phyloP scores from a whole-genome alignment of 371 early-diverging fungal species.

The Mucor mucedo region DNA sequence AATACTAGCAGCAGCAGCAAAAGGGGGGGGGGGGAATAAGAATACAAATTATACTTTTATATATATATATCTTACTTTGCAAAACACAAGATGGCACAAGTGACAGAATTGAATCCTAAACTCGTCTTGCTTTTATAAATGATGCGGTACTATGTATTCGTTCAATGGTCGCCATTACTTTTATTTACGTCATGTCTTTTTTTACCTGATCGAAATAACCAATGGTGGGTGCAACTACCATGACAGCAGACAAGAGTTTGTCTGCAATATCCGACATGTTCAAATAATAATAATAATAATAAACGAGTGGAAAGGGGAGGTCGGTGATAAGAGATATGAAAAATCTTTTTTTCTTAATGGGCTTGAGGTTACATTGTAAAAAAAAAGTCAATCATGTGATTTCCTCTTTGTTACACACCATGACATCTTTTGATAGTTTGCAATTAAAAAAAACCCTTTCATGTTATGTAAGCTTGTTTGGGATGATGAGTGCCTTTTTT shows the following conservation, averaged over 20 bases:
- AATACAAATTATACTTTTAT: neutral
- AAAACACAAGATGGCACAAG: conserved; percentile 45
- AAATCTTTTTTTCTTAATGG: too few relatives aligned
- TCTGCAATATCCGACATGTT: conserved; percentile 25
- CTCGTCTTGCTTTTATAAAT: conserved; percentile 37
- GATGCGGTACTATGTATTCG: conserved; percentile 26
- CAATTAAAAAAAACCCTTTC: too few relatives aligned
- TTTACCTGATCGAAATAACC: conserved; percentile 49
- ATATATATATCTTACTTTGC: conserved; percentile 31
- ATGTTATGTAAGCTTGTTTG: too few relatives aligned
- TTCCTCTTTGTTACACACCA: too few relatives aligned
- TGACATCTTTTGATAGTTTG: too few relatives aligned
- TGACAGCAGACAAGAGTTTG: conserved; percentile 29
- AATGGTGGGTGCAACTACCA: conserved; percentile 42
- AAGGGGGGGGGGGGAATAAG: too few relatives aligned
- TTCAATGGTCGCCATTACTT: neutral
- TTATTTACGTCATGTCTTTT: neutral
- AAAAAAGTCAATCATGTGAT: too few relatives aligned
- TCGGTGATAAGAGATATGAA: neutral
- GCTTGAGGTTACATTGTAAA: too few relatives aligned
- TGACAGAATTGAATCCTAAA: conserved; percentile 40
- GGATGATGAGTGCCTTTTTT: too few relatives aligned
- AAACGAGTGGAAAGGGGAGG: neutral
- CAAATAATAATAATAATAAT: too few relatives aligned
- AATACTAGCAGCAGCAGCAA: conserved; percentile 42